Evolutionary conservation across 768 basidiomycete species (phyloP).

Genomic region (Bullera alba): DNA sequence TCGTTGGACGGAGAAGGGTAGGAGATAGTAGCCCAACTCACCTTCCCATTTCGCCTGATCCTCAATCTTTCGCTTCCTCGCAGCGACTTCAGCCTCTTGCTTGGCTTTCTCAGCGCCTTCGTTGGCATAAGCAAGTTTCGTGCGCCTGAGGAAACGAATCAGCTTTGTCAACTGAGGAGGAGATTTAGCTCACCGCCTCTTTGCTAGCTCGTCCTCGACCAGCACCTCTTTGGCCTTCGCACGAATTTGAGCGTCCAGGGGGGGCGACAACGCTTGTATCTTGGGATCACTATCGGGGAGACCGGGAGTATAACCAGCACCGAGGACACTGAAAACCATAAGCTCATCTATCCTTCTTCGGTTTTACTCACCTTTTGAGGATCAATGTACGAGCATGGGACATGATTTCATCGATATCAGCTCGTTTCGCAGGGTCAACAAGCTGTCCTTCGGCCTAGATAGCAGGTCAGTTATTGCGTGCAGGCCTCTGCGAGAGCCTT

Average conservation of each 20-base stretch:
- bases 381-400: conserved; percentile 36
- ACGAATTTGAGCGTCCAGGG: conserved; percentile 37
- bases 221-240: conserved; percentile 40
- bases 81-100: conserved; percentile 32
- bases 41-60: conserved; percentile 43
- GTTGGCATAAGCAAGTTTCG: conserved; percentile 41
- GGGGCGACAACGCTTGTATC: conserved; percentile 30
- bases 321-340: conserved; percentile 22
- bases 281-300: conserved; percentile 38
- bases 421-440: conserved; percentile 30
- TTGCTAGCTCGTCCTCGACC: conserved; percentile 41
- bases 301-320: conserved; percentile 34
- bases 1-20: neutral
- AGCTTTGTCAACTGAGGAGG: neutral
- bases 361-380: conserved; percentile 36
- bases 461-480: conserved; percentile 3
- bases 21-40: conserved; percentile 13
- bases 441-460: conserved; percentile 40
- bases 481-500: neutral
- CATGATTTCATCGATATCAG: conserved; percentile 45
- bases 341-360: neutral
- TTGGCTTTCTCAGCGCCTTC: conserved; percentile 45
- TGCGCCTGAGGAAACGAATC: conserved; percentile 19
- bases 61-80: conserved; percentile 41
- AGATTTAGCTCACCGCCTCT: conserved; percentile 28